Conservation (phyloP, 768 basidiomycete species). For the Pleurotus platypus region DNA sequence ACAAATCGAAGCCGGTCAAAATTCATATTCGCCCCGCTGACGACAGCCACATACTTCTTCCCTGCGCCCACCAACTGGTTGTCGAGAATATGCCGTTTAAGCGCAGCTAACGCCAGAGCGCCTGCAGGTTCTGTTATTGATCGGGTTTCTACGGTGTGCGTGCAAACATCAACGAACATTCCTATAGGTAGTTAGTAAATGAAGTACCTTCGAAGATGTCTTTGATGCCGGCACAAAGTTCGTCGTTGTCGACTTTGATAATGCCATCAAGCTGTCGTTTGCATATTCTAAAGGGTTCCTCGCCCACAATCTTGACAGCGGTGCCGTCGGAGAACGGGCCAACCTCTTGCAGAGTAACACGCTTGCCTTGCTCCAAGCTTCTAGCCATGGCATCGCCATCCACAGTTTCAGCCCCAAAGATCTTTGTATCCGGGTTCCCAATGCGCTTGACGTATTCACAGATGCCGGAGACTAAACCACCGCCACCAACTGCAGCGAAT, state of each 20-base stretch:
- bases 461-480: constrained; percentile 89
- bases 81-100: constrained; percentile 81
- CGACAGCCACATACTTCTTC: constrained; percentile 85
- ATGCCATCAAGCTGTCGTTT: constrained; percentile 78
- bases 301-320: constrained; percentile 92
- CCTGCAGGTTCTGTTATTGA: constrained; percentile 97
- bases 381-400: constrained; percentile 93
- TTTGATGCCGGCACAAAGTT: constrained; percentile 97
- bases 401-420: constrained; percentile 90
- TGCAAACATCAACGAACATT: background rate
- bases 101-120: constrained; percentile 85
- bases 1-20: constrained; percentile 96
- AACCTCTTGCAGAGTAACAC: constrained; percentile 83
- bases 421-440: constrained; percentile 75
- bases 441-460: constrained; percentile 91
- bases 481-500: constrained; percentile 92
- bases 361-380: constrained; percentile 77
- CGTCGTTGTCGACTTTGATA: constrained; percentile 88
- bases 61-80: constrained; percentile 81
- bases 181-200: background rate
- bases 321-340: constrained; percentile 98
- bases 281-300: constrained; percentile 93
- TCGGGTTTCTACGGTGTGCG: constrained; percentile 71
- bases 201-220: constrained; percentile 92
- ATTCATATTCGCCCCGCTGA: constrained; percentile 99